phyloP scores from a whole-genome alignment of 768 basidiomycete species.

The Gloeopeniophorella convolvens region DNA sequence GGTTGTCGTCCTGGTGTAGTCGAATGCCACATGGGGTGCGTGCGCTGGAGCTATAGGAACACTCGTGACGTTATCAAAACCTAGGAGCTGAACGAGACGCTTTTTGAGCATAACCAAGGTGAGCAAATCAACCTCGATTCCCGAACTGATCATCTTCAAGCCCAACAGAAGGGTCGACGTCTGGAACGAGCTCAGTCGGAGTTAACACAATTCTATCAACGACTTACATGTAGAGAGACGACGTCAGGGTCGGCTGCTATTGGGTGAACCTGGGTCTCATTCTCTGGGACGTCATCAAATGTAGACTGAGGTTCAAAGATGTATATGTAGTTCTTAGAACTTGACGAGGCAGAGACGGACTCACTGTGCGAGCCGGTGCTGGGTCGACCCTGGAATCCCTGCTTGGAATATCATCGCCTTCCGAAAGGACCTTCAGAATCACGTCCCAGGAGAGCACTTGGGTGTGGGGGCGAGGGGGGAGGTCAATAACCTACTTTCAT shows the following conservation, averaged over 20 bases:
- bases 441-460: conserved; percentile 61
- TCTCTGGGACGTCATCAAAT: too few species aligned
- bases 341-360: conserved; percentile 14
- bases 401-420: conserved; percentile 43
- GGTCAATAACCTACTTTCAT: not conserved
- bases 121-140: conserved; percentile 44
- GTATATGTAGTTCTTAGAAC: too few species aligned
- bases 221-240: conserved; percentile 38
- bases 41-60: conserved; percentile 42
- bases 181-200: conserved; percentile 29
- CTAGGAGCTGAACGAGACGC: conserved; percentile 41
- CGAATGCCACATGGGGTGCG: conserved; percentile 49
- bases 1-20: conserved; percentile 38
- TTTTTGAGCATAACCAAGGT: conserved; percentile 56
- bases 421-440: conserved; percentile 50
- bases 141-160: conserved; percentile 62
- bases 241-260: conserved; percentile 40
- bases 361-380: conserved; percentile 37
- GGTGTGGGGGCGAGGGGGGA: not conserved
- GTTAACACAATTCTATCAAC: not conserved
- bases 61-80: conserved; percentile 46
- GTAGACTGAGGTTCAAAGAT: too few species aligned
- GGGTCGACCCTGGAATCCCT: conserved; percentile 35
- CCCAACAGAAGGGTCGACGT: conserved; percentile 50
- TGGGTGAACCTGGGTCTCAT: too few species aligned